These are phyloP conservation scores for Theileria parva DNA, from an alignment of 169 alveolate genomes.

Conservation along the genomic window DNA sequence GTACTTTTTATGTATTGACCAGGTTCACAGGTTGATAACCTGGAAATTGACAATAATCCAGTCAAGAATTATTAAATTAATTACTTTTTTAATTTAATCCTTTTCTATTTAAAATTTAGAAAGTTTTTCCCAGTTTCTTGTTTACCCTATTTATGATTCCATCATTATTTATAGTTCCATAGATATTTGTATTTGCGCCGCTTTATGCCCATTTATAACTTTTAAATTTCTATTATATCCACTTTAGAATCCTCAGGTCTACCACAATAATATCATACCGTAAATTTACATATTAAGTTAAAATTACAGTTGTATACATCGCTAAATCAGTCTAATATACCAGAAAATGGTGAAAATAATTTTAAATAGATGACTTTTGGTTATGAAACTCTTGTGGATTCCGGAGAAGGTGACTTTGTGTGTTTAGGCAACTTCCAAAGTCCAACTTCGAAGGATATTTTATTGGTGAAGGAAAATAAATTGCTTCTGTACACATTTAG, in stretches of 20 bases:
- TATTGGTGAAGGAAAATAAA: conserved; percentile 36
- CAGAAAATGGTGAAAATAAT: not conserved
- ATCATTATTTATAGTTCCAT: not conserved
- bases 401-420: conserved; percentile 40
- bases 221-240: too few relatives aligned
- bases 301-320: not conserved
- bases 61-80: not conserved
- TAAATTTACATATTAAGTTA: too few relatives aligned
- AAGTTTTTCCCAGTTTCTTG: not conserved
- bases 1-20: not conserved
- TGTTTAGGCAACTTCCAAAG: conserved; percentile 32
- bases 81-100: too few relatives aligned
- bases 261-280: not conserved
- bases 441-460: conserved; percentile 54
- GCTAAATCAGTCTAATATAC: not conserved
- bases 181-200: not conserved
- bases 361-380: conserved; percentile 20
- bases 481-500: conserved; percentile 36
- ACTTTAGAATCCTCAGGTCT: not conserved
- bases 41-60: not conserved
- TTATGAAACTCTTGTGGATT: conserved; percentile 35
- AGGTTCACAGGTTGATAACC: not conserved
- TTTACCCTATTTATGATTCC: not conserved
- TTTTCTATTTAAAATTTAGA: not conserved
- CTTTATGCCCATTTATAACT: not conserved